Percentiles rank a stretch among this genome's conserved stretches.
phyloP scores from a whole-genome alignment of 352 stramenopile species.

The Globisporangium lucens region DNA sequence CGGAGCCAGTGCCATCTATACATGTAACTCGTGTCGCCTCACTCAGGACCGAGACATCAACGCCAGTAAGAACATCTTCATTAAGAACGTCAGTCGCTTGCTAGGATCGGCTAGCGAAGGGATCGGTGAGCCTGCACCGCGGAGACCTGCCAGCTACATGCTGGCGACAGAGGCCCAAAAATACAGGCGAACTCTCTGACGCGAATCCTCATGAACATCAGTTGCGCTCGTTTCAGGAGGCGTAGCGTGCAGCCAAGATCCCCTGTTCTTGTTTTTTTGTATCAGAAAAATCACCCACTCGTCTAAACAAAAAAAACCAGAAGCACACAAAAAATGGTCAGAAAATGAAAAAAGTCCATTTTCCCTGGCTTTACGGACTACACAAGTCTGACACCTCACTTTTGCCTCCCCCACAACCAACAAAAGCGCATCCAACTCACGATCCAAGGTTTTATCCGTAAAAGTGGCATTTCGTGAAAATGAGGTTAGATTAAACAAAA shows the following conservation, averaged over 20 bases:
- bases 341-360: background rate
- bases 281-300: background rate
- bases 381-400: background rate
- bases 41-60: no score
- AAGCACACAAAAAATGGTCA: background rate
- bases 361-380: background rate
- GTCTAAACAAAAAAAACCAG: background rate
- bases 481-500: no score
- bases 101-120: no score
- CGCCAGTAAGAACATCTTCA: no score
- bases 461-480: background rate
- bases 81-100: no score
- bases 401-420: background rate
- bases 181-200: no score
- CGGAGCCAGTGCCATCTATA: no score
- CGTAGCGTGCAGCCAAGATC: background rate
- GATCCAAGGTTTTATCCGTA: conserved; percentile 3
- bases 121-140: no score
- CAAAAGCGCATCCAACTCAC: conserved; percentile 3
- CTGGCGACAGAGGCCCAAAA: no score
- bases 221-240: background rate
- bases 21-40: no score
- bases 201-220: no score
- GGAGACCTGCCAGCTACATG: no score
- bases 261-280: background rate